phyloP scores from a whole-genome alignment of 306 rosid species.

The Prunus fruticosa region DNA sequence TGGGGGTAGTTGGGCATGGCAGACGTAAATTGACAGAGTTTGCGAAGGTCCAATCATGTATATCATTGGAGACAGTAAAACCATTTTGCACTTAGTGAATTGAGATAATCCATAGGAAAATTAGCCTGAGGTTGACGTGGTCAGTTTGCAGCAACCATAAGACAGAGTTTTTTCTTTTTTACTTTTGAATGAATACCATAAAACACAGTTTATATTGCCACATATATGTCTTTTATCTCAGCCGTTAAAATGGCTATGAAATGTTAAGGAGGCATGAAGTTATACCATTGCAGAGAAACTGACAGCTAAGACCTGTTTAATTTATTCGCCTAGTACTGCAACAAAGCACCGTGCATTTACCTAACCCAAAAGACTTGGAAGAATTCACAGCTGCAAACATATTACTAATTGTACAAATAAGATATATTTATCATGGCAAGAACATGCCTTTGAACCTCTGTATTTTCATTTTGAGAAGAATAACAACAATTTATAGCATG shows the following conservation, averaged over 20 bases:
- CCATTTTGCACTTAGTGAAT: neutral
- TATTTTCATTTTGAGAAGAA: neutral
- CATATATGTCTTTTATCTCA: too few relatives aligned
- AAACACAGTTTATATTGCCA: neutral
- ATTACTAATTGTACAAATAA: neutral
- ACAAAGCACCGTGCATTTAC: neutral
- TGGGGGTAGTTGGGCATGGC: too few relatives aligned
- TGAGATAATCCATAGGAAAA: neutral
- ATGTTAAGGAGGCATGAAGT: neutral
- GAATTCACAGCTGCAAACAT: neutral
- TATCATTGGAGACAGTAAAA: too few relatives aligned
- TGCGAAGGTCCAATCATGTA: too few relatives aligned
- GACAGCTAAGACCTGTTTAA: too few relatives aligned
- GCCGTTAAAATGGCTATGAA: too few relatives aligned
- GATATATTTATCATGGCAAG: neutral
- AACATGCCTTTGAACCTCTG: neutral
- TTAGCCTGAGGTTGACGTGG: neutral
- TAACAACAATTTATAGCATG: neutral
- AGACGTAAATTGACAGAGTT: too few relatives aligned
- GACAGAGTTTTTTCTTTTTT: too few relatives aligned
- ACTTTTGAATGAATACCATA: neutral
- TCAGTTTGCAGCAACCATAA: neutral
- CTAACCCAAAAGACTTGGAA: neutral
- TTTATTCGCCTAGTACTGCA: neutral
- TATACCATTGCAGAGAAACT: neutral